These are phyloP conservation scores for Trypanosoma grayi DNA, from an alignment of 208 protist species.

Conservation along the genomic window DNA sequence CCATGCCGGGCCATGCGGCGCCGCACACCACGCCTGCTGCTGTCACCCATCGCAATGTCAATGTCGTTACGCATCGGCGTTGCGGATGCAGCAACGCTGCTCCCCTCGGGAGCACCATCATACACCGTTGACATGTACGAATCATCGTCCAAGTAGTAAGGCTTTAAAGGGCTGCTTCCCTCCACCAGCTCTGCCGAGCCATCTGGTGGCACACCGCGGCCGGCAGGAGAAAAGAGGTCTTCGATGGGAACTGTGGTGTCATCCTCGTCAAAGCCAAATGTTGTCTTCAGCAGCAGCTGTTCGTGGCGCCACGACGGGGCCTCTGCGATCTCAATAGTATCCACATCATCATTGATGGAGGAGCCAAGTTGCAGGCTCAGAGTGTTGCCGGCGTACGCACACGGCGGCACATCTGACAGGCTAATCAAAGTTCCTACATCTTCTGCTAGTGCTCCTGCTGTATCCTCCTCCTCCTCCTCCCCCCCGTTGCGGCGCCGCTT, in stretches of 20 bases:
- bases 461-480: neutral
- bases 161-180: neutral
- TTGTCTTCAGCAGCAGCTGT: conserved; percentile 36
- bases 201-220: neutral
- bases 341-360: conserved; percentile 5
- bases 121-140: conserved; percentile 12
- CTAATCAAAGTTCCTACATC: conserved; percentile 12
- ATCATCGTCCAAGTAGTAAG: conserved; percentile 33
- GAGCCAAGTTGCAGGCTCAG: neutral
- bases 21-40: neutral
- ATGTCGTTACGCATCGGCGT: neutral
- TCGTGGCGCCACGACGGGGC: neutral
- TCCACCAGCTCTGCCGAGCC: neutral
- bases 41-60: neutral
- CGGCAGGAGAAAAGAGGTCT: neutral
- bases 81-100: neutral
- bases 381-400: conserved; percentile 13
- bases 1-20: conserved; percentile 1
- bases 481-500: conserved; percentile 9
- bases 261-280: conserved; percentile 54
- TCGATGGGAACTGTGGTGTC: conserved; percentile 11
- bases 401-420: conserved; percentile 3
- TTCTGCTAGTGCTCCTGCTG: neutral
- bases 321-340: neutral
- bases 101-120: neutral